Base-by-base conservation (phyloP, 2,329 filamentous ascomycete genomes). In the Aureobasidium sp. region DNA sequence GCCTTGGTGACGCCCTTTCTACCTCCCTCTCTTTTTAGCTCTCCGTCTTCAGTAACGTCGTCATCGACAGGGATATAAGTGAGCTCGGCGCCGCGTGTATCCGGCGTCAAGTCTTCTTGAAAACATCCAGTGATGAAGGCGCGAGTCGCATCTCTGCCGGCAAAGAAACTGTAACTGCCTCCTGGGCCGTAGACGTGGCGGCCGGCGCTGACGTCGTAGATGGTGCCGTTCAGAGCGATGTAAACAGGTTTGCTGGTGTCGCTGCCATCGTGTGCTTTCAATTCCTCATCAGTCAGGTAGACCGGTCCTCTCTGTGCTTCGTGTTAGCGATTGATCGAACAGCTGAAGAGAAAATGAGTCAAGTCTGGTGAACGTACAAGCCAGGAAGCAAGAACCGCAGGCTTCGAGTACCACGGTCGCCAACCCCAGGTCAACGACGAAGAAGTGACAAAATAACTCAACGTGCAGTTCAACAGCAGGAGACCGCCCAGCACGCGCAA, bases 101-200 rank as follows among this genome's bases (percentile, higher is more conserved):
- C 93, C 3, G 86, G 78, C 2, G 84, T 93, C 27, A 84, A 75
- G 74, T 98, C 93, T 58, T 89, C 85, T 34, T 80, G 74, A 72
- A 98, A 98, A 70, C 93, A 98, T 16, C 88, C 89, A 2, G 93
- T 97, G 17, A 98, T 83, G 69, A 90, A 98, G 17, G 85, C 89
- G 44, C 93, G 85, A 12, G 86, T 83, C 29, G 91, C 90, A 70
- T 98, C 93, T 57, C 79, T 78, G 56, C 91, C 93, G 0, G 90
- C 81, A 69, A 98, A 95, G 71, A 86, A 84, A 63, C 84, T 78
- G 75, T 98, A 98, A 32, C 82, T 83, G 4, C 90, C 93, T 24
- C 89, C 90, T 0, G 90, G 78, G 69, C 61, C 80, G 76, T 77
- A 77, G 55, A 66, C 59, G 25, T 60, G 58, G 8, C 67, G 68